Base-by-base conservation (phyloP, 257 asterid genomes). In the Forsythia viridissima region DNA sequence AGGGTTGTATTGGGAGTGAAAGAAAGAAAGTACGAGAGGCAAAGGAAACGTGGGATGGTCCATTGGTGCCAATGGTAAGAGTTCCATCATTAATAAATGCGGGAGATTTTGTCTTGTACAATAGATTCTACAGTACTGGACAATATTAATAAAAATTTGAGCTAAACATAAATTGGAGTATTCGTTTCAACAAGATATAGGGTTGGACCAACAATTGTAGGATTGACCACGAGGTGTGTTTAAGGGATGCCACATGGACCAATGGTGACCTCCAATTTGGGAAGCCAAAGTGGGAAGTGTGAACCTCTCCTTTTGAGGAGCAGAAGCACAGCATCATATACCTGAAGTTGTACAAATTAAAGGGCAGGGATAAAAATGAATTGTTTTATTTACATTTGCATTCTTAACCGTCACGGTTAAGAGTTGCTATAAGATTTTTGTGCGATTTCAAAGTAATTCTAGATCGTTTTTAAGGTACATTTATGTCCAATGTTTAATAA, bases 171-270 rank as follows among this genome's bases (percentile, higher is more conserved):
- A 65, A 71, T 39, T 80, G 67, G 71, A 78, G 80, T 77, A 9
- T 63, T 80, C 82, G 70, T 39, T 74, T 84, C 82, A 57, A 75
- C 82, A 57, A 75, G 66, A 21, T 77, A 52, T 69, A 59, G 42
- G 65, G 83, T 57, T 77, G 87, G 84, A 79, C 82, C 84, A 82
- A 55, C 82, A 71, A 72, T 63, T 1, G 38, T 24, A 9, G n/a
- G 18, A 34, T 21, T 9, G 39, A 16, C 39, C 40, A 63, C 30
- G 70, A 10, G 70, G 39, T 24, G 39, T 63, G 81, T 16, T 69
- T 73, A 38, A n/a, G 73, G 84, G 83, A 66, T 66, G 82, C 88
- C 91, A 87, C 84, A 76, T 77, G 88, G 88, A 87, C 86, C 87
- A 79, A 73, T 76, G n/a, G 75, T 59, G 12, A 70, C 67, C 73